Base-by-base conservation (phyloP, 1,284 basidiomycete genomes). In the Marasmius oreades region DNA sequence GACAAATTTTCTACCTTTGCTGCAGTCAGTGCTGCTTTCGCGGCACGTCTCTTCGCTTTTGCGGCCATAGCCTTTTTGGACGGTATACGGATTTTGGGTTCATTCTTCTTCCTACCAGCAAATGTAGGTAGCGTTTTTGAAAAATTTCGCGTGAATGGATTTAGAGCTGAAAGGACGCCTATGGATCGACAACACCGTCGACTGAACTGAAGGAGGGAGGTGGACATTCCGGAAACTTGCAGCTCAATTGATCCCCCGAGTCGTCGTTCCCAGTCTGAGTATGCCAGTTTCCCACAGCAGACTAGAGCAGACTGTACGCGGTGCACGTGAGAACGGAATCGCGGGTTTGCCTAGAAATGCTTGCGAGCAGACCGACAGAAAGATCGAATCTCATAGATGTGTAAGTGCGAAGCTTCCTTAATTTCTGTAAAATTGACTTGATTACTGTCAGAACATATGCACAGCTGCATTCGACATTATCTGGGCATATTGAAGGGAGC, bases 21-120 rank as follows among this genome's bases (percentile, higher is more conserved):
- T 53, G 62, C 76, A 61, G 72, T 75, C 59, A 67, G 69, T 52
- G 64, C 63, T 23, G 74, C 74, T 60, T 80, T 73, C 58, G 77
- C 74, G 24, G 75, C 77, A 60, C 71, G 76, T 65, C 74, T 75
- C 51, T 72, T 71, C 14, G 73, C 71, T 63, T 82, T 84, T n/a
- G 81, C 79, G 22, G 84, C 85, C 24, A 81, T 73, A 26, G 84
- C 80, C 63, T 85, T 86, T 71, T 88, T 89, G 7, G 84, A 82
- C 6, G 78, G 81, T 5, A 76, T 68, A 3, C 78, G 74, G 51
- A 79, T 79, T 66, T 78, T 76, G n/a, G 70, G 61, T 53, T 66
- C 76, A 65, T 78, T 42, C 20, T 42, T 79, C 61, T 78, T 74
- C 55, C 72, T 78, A 58, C 75, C 77, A 12, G 77, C 79, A 37